Base-by-base conservation (phyloP, 768 basidiomycete genomes). In the Suillus placidus region DNA sequence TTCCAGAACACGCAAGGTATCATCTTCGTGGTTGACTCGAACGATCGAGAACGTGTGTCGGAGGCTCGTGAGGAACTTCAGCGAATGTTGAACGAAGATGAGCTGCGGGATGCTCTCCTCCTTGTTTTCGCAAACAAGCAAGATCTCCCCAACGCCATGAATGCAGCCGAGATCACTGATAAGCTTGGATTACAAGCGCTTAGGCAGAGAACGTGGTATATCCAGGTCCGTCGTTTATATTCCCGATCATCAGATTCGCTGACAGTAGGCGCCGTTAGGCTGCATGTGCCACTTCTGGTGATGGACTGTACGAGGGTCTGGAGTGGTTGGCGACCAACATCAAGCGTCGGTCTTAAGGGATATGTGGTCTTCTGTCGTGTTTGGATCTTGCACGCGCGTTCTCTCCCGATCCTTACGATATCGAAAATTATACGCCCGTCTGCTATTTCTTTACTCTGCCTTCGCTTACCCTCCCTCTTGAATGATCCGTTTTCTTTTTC, bases 1-100 rank as follows among this genome's bases (percentile, higher is more conserved):
- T 99, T 97, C 95, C 97, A 99, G 82, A 99, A 99, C 85, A 99
- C 97, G 35, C 97, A 99, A 83, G 97, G 97, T 70, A 98, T 99
- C 83, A 99, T 99, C 77, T 99, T 99, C 79, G 97, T 99, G 60
- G 96, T 99, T 67, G 97, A 99, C 79, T 99, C 97, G 62, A 99
- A 99, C 80, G 97, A 99, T 83, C 85, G 97, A 81, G 97, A 99
- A 81, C 97, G 97, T 92, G 92, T 99, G 69, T 91, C 94, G 45
- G 97, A 99, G 83, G 97, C 97, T 65, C 91, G 97, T 68, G 97
- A 99, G 83, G 97, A 99, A 81, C 88, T 99, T 63, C 97, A 99
- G 80, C 91, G 97, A 74, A 99, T 99, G 97, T 81, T 99, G 79
- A 98, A 97, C 80, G 97, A 99, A 80, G 97, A 99, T 76, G 97